Evolutionary conservation across 2,329 filamentous ascomycete species (phyloP), one percentile per base, ranked within the genome.

Genomic region (Septoria linicola): DNA sequence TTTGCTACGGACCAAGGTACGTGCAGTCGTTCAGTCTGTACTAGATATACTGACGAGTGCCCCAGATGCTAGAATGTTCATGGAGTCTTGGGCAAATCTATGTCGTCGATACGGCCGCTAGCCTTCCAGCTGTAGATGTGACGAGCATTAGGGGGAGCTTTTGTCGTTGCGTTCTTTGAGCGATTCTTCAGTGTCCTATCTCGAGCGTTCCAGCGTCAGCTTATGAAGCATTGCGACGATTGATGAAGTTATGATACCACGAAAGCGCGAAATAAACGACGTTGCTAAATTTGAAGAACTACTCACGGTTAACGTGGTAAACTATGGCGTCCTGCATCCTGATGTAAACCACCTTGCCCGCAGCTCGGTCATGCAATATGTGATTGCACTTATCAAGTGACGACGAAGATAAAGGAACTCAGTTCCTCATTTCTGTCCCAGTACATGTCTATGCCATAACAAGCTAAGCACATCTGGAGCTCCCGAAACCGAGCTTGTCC

Each of bases 1-100:
- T 69, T 69, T 43, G 53, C 55, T 8, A 54, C 45, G 5, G 40
- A 49, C 20, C 47, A 60, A 35, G 65, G 65, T 66, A 47, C 35
- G 56, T 51, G 19, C 19, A 19, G 11, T 14, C 11, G 23, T 34
- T 31, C 11, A 8, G 2, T 3, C 41, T 3, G 6, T 11, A 11
- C 16, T 23, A 4, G 1, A 10, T 1, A 27, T 25, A 10, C 20
- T 42, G 44, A 54, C 51, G 54, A 54, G 31, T 8, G 8, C 2
- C 10, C 3, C 40, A 63, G 62, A 64, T 58, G 59, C 60, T 2
- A 55, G 43, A 14, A 58, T 59, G 49, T 64, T 64, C 41, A 52
- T 62, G 17, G 59, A 63, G 42, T 51, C 35, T 6, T 64, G 61
- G 61, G 54, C 44, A 1, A 46, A 51, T 7, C 32, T 59, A 4